A percentile compares a stretch with the other conserved stretches of the same genome.
These are phyloP conservation scores for Vachellia pachyceras DNA, from an alignment of 306 rosid species.

Conservation along the genomic window DNA sequence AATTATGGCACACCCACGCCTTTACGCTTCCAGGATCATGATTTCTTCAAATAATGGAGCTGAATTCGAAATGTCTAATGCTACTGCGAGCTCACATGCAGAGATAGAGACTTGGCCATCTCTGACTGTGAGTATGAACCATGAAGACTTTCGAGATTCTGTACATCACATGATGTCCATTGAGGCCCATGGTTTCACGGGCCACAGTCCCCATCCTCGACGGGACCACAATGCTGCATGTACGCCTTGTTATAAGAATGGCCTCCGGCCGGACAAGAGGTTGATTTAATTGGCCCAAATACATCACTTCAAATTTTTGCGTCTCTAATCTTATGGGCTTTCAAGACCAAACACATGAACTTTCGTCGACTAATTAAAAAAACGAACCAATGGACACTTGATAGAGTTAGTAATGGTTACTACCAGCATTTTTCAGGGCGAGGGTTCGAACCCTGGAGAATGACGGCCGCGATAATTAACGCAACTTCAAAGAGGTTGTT, in stretches of 20 bases:
- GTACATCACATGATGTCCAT: neutral
- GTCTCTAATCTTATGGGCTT: neutral
- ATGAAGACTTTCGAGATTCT: neutral
- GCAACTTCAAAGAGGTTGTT: too few species aligned
- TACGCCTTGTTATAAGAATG: neutral
- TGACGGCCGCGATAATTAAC: too few species aligned
- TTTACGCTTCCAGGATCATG: neutral
- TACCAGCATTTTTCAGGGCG: too few species aligned
- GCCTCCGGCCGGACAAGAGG: neutral
- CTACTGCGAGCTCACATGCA: constrained; percentile 9
- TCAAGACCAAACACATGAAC: too few species aligned
- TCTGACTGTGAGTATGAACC: neutral
- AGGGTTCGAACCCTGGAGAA: too few species aligned
- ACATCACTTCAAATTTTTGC: neutral
- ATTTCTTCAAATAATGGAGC: neutral
- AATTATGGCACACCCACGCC: neutral
- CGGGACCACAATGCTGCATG: neutral
- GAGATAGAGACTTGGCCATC: neutral
- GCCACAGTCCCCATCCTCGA: neutral
- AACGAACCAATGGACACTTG: too few species aligned
- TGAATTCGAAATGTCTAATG: neutral
- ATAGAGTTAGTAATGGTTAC: too few species aligned
- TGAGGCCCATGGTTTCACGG: constrained; percentile 1
- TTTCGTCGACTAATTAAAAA: too few species aligned
- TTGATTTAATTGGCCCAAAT: neutral